These are phyloP conservation scores for Pyrenochaeta sp. DNA, from an alignment of 2,329 filamentous ascomycete species.

Conservation along the genomic window DNA sequence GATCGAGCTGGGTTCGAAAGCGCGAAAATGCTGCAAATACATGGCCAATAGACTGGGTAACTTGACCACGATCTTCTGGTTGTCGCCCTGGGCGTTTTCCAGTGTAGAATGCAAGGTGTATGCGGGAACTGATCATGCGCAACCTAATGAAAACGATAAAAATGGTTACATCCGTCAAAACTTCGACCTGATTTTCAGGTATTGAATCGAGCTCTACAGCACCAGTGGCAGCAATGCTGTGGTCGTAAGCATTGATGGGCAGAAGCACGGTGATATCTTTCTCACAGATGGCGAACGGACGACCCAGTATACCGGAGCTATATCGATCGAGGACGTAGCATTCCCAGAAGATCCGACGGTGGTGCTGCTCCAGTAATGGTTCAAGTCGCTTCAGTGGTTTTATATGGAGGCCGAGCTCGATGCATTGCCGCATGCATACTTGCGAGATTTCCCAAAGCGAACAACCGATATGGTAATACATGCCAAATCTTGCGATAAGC, in stretches of 20 bases:
- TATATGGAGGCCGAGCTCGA: slow-evolving; percentile 50
- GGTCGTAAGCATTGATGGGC: slow-evolving; percentile 48
- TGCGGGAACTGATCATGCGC: slow-evolving; percentile 53
- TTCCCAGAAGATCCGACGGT: slow-evolving; percentile 56
- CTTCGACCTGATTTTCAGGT: slow-evolving; percentile 13
- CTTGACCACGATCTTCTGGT: neutral
- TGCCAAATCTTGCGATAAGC: slow-evolving; percentile 53
- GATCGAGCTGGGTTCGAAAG: slow-evolving; percentile 46
- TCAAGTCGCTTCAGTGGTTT: slow-evolving; percentile 5
- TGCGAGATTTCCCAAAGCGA: slow-evolving; percentile 55
- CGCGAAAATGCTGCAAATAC: slow-evolving; percentile 14
- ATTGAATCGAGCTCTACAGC: slow-evolving; percentile 22
- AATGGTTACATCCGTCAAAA: slow-evolving; percentile 45
- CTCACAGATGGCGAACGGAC: slow-evolving; percentile 55
- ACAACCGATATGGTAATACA: slow-evolving; percentile 54
- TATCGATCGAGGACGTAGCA: slow-evolving; percentile 58
- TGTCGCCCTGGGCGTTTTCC: no score
- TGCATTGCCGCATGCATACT: slow-evolving; percentile 53
- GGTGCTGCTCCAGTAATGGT: slow-evolving; percentile 48
- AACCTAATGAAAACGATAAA: slow-evolving; percentile 52
- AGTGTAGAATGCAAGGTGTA: slow-evolving; percentile 43
- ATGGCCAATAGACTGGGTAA: slow-evolving; percentile 16
- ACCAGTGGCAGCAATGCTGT: slow-evolving; percentile 12
- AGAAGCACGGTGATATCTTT: slow-evolving; percentile 49
- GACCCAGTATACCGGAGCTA: slow-evolving; percentile 53